These are phyloP conservation scores for Talaromyces sp. DNA, from an alignment of 2,329 filamentous ascomycete species.

Conservation along the genomic window DNA sequence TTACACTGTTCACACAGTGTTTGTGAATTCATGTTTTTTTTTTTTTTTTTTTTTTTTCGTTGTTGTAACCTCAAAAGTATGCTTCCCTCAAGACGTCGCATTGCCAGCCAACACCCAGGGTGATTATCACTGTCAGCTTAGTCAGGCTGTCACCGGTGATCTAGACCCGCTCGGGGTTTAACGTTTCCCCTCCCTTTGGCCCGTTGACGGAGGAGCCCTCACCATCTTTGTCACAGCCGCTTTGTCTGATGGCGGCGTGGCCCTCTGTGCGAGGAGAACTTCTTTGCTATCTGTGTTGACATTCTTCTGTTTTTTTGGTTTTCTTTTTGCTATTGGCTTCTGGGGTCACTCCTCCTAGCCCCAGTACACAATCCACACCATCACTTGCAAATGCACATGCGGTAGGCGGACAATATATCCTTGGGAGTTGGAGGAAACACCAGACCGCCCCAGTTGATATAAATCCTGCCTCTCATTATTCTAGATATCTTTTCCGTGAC, in stretches of 20 bases:
- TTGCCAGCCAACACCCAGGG: too few relatives aligned
- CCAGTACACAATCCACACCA: background rate
- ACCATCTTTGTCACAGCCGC: background rate
- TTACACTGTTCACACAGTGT: too few relatives aligned
- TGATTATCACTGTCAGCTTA: background rate
- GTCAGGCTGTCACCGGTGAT: background rate
- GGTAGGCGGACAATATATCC: background rate
- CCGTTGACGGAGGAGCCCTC: background rate
- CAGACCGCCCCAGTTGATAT: background rate
- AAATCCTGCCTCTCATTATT: too few relatives aligned
- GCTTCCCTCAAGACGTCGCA: background rate
- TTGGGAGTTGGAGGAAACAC: background rate
- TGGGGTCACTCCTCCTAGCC: background rate
- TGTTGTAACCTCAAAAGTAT: background rate
- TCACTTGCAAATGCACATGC: background rate
- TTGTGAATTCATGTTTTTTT: background rate
- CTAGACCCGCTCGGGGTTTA: background rate
- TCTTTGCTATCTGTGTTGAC: background rate
- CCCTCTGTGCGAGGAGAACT: background rate
- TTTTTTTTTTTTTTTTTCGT: background rate
- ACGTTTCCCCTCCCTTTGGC: background rate
- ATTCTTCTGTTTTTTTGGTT: background rate
- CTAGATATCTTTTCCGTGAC: conserved; percentile 11
- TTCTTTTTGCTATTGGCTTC: background rate
- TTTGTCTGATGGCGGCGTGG: background rate